Evolutionary conservation across 805 yeast species (phyloP), one percentile per base, ranked within the genome.

Genomic region (Ogataea populi-albae): DNA sequence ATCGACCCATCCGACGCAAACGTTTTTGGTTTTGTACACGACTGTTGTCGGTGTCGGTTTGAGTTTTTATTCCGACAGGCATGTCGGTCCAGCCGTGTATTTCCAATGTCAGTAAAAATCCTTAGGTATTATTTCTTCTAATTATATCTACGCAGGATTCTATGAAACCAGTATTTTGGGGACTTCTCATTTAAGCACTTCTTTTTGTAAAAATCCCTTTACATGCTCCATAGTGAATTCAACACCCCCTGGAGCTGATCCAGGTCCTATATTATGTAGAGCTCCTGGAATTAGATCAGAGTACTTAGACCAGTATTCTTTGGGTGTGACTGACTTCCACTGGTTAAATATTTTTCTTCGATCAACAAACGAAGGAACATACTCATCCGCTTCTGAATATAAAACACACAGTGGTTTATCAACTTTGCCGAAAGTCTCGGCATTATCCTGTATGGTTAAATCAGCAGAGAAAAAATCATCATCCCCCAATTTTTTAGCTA

Each of bases 401-500:
- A 80, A 59, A 1, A 79, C 69, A 32, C 83, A 57, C 24, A 79
- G 46, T 5, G 77, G 76, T 17, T 49, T 59, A n/a, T 46, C 45
- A 4, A 85, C 48, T 26, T 57, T 59, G 2, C 86, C 89, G 57
- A 86, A 86, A 0, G 83, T 68, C 3, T 45, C 22, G 4, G 50
- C 37, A 20, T 66, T 52, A 22, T 65, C 73, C 0, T 65, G 67
- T 10, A 57, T 66, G 0, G 71, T 47, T 33, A 86, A 58, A 59
- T 85, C 87, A 8, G 77, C 63, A 2, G 53, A 47, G 56, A 86
- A 86, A 53, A 70, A 86, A 60, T 86, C 95, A 52, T 86, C 95
- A 49, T 81, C 91, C 3, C 94, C 95, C 15, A 75, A 65, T 5
- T 57, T 58, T 7, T 64, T 55, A 19, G 69, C 59, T 26, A 86